Evolutionary conservation across 2,329 filamentous ascomycete species (phyloP), one percentile per base, ranked within the genome.

Genomic region (Verticillium zaregamsianum): DNA sequence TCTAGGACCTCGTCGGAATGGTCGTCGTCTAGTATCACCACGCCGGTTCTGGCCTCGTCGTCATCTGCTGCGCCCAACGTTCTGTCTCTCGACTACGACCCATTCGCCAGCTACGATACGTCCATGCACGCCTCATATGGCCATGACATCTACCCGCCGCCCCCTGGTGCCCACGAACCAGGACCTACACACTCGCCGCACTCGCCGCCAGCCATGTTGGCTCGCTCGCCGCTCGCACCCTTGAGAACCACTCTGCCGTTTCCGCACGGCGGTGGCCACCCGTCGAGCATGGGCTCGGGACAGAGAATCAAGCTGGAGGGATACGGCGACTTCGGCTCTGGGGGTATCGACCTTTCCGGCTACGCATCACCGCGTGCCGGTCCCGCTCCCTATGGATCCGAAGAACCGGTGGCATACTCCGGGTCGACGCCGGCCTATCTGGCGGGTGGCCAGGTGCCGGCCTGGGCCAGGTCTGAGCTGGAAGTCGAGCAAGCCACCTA

Each of bases 61-160:
- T 75, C 77, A 3, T 70, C 79, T 55, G 72, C 74, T 61, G 75
- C 79, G 64, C 76, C 80, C 59, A 80, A 76, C 66, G 75, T 82
- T 33, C 70, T 84, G 61, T 75, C 80, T 37, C 70, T 78, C 39
- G 82, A 83, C 55, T 86, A 85, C 68, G 80, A 82, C 66, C 71
- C 78, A 33, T 86, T 84, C 68, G 74, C 76, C 63, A 73, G 75
- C 61, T 85, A 83, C 67, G 77, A 80, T 39, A 67, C 75, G 31
- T 69, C 72, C 59, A 69, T 80, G 64, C 69, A 76, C 61, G 64
- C 73, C 23, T 65, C 79, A 3, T 85, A 83, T 66, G 75, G 72
- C 63, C 77, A 80, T 67, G 79, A 82, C 63, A 68, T 79, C 61
- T 86, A 84, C 69, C 69, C 74, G 32, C 67, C 75, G 6, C 57